Conservation (phyloP, 805 yeast species). For the Schwanniomyces sp. region DNA sequence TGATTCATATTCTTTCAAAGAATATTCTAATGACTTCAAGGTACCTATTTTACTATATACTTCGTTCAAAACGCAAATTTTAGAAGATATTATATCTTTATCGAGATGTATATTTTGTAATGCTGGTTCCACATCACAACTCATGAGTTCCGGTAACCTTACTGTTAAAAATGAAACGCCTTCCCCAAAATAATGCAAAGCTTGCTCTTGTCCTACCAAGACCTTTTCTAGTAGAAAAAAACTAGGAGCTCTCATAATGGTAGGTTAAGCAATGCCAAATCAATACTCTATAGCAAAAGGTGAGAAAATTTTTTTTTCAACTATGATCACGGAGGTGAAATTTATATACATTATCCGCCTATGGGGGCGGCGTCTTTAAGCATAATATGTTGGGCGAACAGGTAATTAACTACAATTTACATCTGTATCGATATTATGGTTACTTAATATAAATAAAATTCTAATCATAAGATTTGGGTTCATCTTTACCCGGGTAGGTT, state of each 20-base stretch:
- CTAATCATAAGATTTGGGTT: not conserved
- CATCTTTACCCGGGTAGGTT: not conserved
- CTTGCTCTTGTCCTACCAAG: not conserved
- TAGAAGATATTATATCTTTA: not conserved
- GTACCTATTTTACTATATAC: not conserved
- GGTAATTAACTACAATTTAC: not conserved
- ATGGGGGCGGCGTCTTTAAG: not conserved
- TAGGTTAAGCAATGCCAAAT: not conserved
- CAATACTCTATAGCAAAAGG: not conserved
- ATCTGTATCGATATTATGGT: not conserved
- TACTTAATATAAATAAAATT: not conserved
- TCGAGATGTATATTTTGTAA: not conserved
- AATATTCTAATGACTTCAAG: not conserved
- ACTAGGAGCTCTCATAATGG: not conserved
- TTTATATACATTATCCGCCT: constrained; percentile 1
- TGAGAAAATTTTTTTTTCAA: not conserved
- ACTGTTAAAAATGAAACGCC: not conserved
- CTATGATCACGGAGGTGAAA: not conserved
- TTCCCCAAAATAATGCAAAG: not conserved
- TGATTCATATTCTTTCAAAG: not conserved
- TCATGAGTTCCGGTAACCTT: not conserved
- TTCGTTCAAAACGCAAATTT: not conserved
- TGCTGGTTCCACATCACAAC: not conserved
- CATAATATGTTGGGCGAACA: not conserved
- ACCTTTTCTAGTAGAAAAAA: not conserved